Percentiles rank a stretch among this genome's conserved stretches.
Conservation (phyloP, 2,329 filamentous ascomycete genomes). For the Stagonosporopsis rhizophila region DNA sequence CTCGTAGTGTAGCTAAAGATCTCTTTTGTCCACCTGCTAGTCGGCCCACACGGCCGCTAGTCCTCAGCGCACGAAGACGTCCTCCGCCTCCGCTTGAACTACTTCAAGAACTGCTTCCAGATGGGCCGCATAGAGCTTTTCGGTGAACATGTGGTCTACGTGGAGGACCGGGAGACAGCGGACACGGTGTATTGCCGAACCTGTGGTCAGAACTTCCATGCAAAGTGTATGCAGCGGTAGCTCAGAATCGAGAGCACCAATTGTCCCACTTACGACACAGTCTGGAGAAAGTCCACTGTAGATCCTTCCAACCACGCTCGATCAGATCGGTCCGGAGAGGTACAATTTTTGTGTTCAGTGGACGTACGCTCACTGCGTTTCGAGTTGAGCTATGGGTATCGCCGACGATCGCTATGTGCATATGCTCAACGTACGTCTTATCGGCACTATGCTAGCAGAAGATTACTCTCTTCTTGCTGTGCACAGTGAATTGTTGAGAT, state of each 20-base stretch:
- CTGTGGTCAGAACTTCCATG: conserved; percentile 4
- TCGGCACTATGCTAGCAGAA: not conserved
- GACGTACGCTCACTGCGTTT: not conserved
- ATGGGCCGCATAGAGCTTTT: not conserved
- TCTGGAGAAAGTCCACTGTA: not conserved
- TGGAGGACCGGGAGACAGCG: not conserved
- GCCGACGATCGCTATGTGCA: not conserved
- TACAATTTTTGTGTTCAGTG: conserved; percentile 11
- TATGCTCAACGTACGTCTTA: conserved; percentile 6
- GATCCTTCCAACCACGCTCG: not conserved
- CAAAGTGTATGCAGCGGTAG: not conserved
- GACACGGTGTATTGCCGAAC: not conserved
- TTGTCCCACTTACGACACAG: not conserved
- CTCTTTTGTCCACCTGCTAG: not conserved
- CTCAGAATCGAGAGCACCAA: not conserved
- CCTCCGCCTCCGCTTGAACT: not conserved
- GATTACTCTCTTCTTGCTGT: not conserved
- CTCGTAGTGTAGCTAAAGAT: not conserved
- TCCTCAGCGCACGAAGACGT: conserved; percentile 8
- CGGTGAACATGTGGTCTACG: not conserved
- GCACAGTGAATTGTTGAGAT: not conserved
- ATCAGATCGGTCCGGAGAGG: conserved; percentile 4
- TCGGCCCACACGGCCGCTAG: conserved; percentile 1
- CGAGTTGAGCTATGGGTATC: not conserved
- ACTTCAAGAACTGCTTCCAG: conserved; percentile 1